Evolutionary conservation across 140 eudicot species (phyloP).

Genomic region (Cichorium intybus): DNA sequence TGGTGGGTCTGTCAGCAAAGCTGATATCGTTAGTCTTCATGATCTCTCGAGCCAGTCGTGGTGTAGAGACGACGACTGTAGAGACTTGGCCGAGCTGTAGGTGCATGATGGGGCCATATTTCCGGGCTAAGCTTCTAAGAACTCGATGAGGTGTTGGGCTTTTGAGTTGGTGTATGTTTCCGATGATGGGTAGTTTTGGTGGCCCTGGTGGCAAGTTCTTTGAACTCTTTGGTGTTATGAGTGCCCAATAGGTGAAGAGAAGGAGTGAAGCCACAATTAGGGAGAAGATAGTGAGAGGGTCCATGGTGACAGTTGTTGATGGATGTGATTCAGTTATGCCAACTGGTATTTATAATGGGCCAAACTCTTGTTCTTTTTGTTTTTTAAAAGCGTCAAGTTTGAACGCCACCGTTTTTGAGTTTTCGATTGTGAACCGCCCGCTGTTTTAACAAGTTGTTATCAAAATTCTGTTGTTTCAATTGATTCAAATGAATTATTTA

Average conservation of each 20-base stretch:
- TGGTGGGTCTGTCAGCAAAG: conserved; percentile 20
- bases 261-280: background rate
- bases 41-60: conserved; percentile 10
- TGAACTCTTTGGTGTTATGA: conserved; percentile 1
- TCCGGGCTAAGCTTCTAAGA: conserved; percentile 16
- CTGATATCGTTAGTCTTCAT: conserved; percentile 26
- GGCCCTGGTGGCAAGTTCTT: conserved; percentile 30
- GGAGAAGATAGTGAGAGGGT: background rate
- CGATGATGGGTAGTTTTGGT: no score
- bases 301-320: background rate
- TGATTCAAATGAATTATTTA: no score
- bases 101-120: conserved; percentile 32
- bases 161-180: conserved; percentile 22
- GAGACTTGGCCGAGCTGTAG: conserved; percentile 27
- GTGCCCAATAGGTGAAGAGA: background rate
- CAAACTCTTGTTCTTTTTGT: no score
- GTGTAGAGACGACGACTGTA: conserved; percentile 19
- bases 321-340: no score
- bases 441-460: no score
- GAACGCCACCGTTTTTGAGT: no score
- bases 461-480: no score
- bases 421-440: no score
- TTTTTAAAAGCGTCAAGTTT: no score
- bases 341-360: no score
- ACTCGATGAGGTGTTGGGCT: conserved; percentile 13